Evolutionary conservation across 2,329 filamentous ascomycete genomes (phyloP), one percentile per base, ranked within the genome.

Genomic region (Monosporascus sp.): DNA sequence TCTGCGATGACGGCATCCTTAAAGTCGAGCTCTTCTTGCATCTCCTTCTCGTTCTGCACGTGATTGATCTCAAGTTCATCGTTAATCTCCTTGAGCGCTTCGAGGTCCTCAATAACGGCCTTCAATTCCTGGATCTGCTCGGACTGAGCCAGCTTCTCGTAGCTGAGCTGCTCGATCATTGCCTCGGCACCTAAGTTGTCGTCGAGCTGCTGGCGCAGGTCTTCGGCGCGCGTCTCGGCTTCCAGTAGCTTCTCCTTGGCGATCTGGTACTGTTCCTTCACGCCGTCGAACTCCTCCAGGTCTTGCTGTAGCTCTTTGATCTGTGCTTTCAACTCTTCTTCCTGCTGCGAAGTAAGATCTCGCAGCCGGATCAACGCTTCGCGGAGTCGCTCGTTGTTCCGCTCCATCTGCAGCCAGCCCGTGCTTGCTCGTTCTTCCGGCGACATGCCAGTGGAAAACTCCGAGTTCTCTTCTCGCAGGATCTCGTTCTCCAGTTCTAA

Each of bases 11-110:
- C 75, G 51, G 80, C 82, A 59, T 97, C 92, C 68, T 89, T 90
- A 72, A 90, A 88, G 67, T 97, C 92, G 52, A 97, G 82, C 63
- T 97, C 92, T 62, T 95, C 89, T 68, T 96, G 91, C 71, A 99
- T 82, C 67, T 97, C 92, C 69, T 93, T 96, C 68, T 96, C 90
- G 37, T 91, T 89, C 66, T 97, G 91, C 4, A 94, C 83, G 65
- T 97, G 92, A 66, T 96, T 96, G 62, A 90, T 82, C 68, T 97
- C 92, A 3, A 99, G 83, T 71, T 99, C 94, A 64, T 97, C 92
- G 62, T 90, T 95, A 62, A 97, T 85, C 67, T 99, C 93, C 67
- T 91, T 92, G 50, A 97, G 74, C 55, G 83, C 90, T 69, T 97
- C 90, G 11, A 97, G 79, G 59, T 97, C 93, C 57, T 92, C 87